These are phyloP conservation scores for Eremothecium coryli DNA, from an alignment of 1,139 yeast genomes.

Conservation along the genomic window DNA sequence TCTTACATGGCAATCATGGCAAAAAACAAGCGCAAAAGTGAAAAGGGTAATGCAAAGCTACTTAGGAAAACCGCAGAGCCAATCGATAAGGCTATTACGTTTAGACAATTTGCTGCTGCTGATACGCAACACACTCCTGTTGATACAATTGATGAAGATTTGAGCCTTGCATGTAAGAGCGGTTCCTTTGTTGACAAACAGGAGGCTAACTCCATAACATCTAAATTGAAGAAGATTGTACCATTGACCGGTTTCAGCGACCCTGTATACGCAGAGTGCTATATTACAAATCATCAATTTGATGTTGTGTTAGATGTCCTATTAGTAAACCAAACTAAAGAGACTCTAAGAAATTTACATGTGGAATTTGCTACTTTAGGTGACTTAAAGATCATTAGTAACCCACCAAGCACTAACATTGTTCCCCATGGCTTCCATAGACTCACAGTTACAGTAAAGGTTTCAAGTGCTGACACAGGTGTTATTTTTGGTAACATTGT, in stretches of 20 bases:
- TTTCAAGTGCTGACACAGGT: slow-evolving; percentile 94
- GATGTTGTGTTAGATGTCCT: slow-evolving; percentile 92
- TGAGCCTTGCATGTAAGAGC: slow-evolving; percentile 40
- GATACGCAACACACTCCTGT: slow-evolving; percentile 34
- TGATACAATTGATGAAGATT: slow-evolving; percentile 40
- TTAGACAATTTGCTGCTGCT: slow-evolving; percentile 69
- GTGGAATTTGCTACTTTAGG: slow-evolving; percentile 97
- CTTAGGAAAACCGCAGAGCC: slow-evolving; percentile 68
- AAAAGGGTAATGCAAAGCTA: slow-evolving; percentile 45
- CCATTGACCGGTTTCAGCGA: slow-evolving; percentile 96
- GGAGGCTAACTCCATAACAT: slow-evolving; percentile 48
- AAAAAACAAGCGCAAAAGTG: slow-evolving; percentile 33
- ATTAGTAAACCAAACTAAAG: slow-evolving; percentile 87
- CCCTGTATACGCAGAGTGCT: slow-evolving; percentile 96
- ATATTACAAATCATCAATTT: slow-evolving; percentile 87
- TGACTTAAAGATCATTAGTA: slow-evolving; percentile 88
- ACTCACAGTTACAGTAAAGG: slow-evolving; percentile 81
- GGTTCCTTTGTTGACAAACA: slow-evolving; percentile 40
- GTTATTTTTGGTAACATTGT: slow-evolving; percentile 95
- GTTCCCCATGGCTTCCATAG: slow-evolving; percentile 96
- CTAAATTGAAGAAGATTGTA: slow-evolving; percentile 78
- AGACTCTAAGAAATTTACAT: slow-evolving; percentile 80
- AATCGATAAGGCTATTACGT: slow-evolving; percentile 70
- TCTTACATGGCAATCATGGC: slow-evolving; percentile 67
- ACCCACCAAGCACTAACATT: slow-evolving; percentile 84